Evolutionary conservation across 257 asterid species (phyloP), one percentile per base, ranked within the genome.

Genomic region (Gynochthodes officinalis): DNA sequence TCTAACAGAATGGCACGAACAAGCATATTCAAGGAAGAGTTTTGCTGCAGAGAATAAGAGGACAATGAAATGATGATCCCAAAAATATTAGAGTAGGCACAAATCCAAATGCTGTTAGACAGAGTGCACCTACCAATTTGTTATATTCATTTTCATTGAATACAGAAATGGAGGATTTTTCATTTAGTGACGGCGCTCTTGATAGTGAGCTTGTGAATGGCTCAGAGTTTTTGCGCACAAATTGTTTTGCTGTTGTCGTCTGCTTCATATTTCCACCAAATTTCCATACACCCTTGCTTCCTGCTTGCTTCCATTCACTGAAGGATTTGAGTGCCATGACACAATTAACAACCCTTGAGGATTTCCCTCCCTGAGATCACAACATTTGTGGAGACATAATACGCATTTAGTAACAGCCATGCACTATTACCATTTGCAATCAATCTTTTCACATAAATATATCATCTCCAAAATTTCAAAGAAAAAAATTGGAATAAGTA

Each of bases 311-410:
- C 97, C 98, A 89, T 59, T 95, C 97, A 46, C 80, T 60, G 71
- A 82, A 95, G 48, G 96, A 89, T 81, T 95, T 92, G n/a, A 95
- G 88, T 49, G 96, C 99, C 93, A 92, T 75, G 60, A 92, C 94
- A 69, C 96, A 92, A 46, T 86, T 92, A 67, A 92, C 98, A 46
- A 95, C 77, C 84, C 99, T 86, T 6, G 99, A 90, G 42, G 98
- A 85, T 79, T 92, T 90, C 57, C 99, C 99, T 55, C 98, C 98
- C 99, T 95, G 87, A 69, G 71, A 76, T 67, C 43, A 61, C 39
- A 57, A 52, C 48, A 62, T n/a, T 37, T 66, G n/a, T 30, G 55
- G 11, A 64, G 35, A 39, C 9, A 40, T 25, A 40, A 23, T 42
- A 12, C 10, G 7, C 32, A 54, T 54, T n/a, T 50, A 48, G 43